Base-by-base conservation (phyloP, 176 grass and related monocot genomes). In the Thinopyrum elongatum region DNA sequence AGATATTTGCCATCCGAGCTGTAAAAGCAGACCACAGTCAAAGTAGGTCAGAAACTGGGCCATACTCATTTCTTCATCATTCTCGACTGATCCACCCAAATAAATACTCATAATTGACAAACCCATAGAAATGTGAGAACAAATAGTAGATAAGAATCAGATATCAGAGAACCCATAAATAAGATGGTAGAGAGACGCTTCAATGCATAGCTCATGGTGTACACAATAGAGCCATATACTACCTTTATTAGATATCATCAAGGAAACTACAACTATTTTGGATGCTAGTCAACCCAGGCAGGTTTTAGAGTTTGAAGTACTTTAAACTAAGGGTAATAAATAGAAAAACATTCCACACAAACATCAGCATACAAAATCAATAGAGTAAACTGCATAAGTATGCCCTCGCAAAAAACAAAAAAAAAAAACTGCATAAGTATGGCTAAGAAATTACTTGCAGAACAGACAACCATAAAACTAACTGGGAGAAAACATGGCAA, bases 1-100 rank as follows among this genome's bases (percentile, higher is more conserved):
- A 98, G 83, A 92, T 98, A 98, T 88, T 92, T 98, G 30, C 91
- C 96, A 84, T 98, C 96, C 19, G 88, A 86, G 89, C 96, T 98
- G 90, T 74, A 84, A 61, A 15, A 26, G 23, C 16, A 73, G 19
- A 90, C 11, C 65, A 82, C 17, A 77, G 74, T 66, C 8, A 80
- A 63, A 74, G 38, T 66, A 84, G 34, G 10, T 83, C 38, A 90
- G 74, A 86, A 63, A 66, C 19, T 26, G 17, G 61, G 36, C 19
- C 71, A 83, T 57, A 63, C 15, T 55, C 55, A 61, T 85, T 84
- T 85, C 10, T 77, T 51, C 6, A 53, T 27, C 38, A 71, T 22
- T 77, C 30, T 67, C 22, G 22, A 55, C n/a, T 39, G 39, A 62
- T 34, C 41, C 60, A 33, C 17, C 22, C 1, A 31, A 76, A 65